These are phyloP conservation scores for Eucalyptus shirleyi DNA, from an alignment of 345 rosid genomes.

Conservation along the genomic window DNA sequence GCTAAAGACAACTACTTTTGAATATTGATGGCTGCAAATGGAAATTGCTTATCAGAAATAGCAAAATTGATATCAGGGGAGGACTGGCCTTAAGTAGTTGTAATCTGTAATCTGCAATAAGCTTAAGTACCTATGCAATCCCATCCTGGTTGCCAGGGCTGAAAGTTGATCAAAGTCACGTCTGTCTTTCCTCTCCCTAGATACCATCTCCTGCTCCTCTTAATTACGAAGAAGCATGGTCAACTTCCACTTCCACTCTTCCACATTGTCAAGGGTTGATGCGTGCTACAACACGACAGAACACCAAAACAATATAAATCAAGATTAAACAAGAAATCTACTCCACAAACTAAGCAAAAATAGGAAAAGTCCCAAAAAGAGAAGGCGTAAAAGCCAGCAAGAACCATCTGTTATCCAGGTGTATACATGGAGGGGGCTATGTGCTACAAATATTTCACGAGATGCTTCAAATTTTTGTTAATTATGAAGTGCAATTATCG, in stretches of 20 bases:
- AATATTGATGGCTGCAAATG: slow-evolving; percentile 69
- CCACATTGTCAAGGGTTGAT: slow-evolving; percentile 75
- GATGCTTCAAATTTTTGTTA: neutral
- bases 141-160: slow-evolving; percentile 66
- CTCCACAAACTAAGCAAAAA: neutral
- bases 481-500: neutral
- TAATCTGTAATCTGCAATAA: neutral
- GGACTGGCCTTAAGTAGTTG: neutral
- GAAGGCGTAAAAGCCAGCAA: neutral
- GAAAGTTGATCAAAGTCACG: slow-evolving; percentile 91
- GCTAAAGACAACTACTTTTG: slow-evolving; percentile 65
- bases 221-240: slow-evolving; percentile 71
- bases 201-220: slow-evolving; percentile 69
- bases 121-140: slow-evolving; percentile 49
- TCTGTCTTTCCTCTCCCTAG: slow-evolving; percentile 86
- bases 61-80: neutral
- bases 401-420: neutral
- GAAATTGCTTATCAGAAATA: neutral
- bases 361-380: neutral
- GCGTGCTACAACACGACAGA: neutral
- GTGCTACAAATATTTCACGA: neutral
- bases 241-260: slow-evolving; percentile 82
- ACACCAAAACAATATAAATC: neutral
- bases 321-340: neutral
- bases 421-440: neutral